Conservation (phyloP, 805 yeast species). For the Candida boleticola region DNA sequence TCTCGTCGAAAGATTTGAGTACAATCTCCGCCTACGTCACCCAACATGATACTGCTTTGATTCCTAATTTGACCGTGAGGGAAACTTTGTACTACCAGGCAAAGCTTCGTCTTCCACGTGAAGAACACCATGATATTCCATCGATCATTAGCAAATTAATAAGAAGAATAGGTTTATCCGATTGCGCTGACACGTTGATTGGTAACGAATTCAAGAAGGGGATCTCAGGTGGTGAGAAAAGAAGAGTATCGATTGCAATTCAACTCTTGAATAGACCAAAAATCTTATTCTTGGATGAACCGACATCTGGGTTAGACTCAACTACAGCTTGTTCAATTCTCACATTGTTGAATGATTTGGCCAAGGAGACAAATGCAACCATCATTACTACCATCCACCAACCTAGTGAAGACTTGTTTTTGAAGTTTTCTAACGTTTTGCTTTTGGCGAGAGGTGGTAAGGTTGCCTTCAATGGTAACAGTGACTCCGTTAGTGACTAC, state of each 20-base stretch:
- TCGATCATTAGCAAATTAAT: conserved; percentile 56
- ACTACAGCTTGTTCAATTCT: conserved; percentile 72
- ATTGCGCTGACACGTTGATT: conserved; percentile 69
- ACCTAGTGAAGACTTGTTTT: conserved; percentile 67
- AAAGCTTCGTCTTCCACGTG: conserved; percentile 53
- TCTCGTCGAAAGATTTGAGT: conserved; percentile 23
- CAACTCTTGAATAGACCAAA: conserved; percentile 73
- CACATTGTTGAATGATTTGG: conserved; percentile 54
- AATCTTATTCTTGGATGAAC: conserved; percentile 76
- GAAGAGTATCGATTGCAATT: conserved; percentile 79
- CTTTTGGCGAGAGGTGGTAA: conserved; percentile 71
- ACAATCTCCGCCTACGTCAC: conserved; percentile 68
- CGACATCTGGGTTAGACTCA: conserved; percentile 85
- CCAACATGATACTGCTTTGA: conserved; percentile 73
- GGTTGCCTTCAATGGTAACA: conserved; percentile 65
- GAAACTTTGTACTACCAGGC: conserved; percentile 79
- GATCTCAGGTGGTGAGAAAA: conserved; percentile 57
- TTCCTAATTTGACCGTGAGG: conserved; percentile 70
- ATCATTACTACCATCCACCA: conserved; percentile 78
- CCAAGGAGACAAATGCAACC: conserved; percentile 60
- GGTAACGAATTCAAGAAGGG: conserved; percentile 40
- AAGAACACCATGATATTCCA: conserved; percentile 39
- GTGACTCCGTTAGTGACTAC: conserved; percentile 44
- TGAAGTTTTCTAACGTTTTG: conserved; percentile 66
- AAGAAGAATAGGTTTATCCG: conserved; percentile 62